Conservation (phyloP, 805 yeast genomes). For the Wickerhamiella domercqiae region DNA sequence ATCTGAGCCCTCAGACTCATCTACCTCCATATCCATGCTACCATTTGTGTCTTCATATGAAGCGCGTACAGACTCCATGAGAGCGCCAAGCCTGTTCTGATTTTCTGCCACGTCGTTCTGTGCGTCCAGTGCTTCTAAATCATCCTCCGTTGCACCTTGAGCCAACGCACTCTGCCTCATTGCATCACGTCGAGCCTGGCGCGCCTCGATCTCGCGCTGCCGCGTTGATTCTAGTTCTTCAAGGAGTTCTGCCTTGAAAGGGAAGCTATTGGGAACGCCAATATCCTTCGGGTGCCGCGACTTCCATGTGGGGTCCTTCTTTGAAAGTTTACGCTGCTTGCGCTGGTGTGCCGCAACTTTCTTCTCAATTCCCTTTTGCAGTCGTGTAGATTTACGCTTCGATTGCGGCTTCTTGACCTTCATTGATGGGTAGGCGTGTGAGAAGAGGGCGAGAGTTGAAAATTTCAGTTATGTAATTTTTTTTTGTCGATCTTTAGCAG, state of each 20-base stretch:
- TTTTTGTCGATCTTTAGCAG: not conserved
- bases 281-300: conserved; percentile 73
- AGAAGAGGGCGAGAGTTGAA: not conserved
- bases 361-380: conserved; percentile 93
- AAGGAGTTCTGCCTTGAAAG: conserved; percentile 76
- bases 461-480: conserved; percentile 4
- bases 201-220: conserved; percentile 30
- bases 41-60: conserved; percentile 73
- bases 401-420: conserved; percentile 20
- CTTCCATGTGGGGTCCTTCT: conserved; percentile 90
- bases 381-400: conserved; percentile 79
- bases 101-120: conserved; percentile 26
- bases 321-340: conserved; percentile 66
- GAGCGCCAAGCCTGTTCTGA: conserved; percentile 56
- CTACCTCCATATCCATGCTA: conserved; percentile 23
- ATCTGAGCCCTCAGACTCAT: conserved; percentile 22
- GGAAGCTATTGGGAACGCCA: conserved; percentile 90
- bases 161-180: conserved; percentile 22
- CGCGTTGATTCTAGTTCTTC: conserved; percentile 35
- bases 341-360: conserved; percentile 85
- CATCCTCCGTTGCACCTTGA: conserved; percentile 26
- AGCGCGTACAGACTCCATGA: conserved; percentile 75
- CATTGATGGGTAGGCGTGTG: conserved; percentile 8
- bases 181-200: conserved; percentile 26
- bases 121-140: conserved; percentile 26